These are phyloP conservation scores for Primulina huaijiensis DNA, from an alignment of 257 asterid genomes.

Conservation along the genomic window DNA sequence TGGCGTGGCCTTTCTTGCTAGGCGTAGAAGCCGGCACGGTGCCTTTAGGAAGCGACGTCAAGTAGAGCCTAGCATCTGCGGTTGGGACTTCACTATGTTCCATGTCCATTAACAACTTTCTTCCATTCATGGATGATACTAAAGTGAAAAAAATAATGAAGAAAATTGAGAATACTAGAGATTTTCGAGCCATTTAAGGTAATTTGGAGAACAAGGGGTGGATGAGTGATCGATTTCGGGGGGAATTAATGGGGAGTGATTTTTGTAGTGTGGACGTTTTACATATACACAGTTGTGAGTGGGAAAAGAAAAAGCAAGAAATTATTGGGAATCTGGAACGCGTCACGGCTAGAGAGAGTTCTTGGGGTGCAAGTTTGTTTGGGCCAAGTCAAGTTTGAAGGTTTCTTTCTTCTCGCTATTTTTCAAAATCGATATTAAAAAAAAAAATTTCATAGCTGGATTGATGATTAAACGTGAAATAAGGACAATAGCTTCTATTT, in stretches of 20 bases:
- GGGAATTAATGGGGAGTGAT: not conserved
- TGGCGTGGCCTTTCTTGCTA: slow-evolving; percentile 35
- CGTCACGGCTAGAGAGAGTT: slow-evolving; percentile 14
- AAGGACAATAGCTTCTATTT: not conserved
- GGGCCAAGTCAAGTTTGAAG: slow-evolving; percentile 30
- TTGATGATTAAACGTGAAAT: slow-evolving; percentile 5
- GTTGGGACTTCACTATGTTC: not conserved
- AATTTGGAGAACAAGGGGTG: not conserved
- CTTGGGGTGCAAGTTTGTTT: slow-evolving; percentile 37
- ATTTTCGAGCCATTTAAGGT: slow-evolving; percentile 19
- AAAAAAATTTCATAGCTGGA: not conserved
- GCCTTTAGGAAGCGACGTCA: slow-evolving; percentile 25
- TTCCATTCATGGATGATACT: slow-evolving; percentile 17
- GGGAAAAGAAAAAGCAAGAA: not conserved
- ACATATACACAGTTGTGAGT: not conserved
- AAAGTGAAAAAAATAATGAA: slow-evolving; percentile 22
- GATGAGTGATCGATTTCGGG: not conserved
- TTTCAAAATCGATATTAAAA: not conserved
- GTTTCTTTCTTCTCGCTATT: slow-evolving; percentile 12
- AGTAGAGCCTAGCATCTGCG: slow-evolving; percentile 18
- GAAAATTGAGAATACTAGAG: slow-evolving; percentile 9
- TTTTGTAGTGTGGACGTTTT: not conserved
- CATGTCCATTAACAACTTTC: slow-evolving; percentile 25
- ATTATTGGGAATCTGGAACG: not conserved
- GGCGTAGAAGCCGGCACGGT: slow-evolving; percentile 25